Evolutionary conservation across 768 basidiomycete genomes (phyloP), one percentile per base, ranked within the genome.

Genomic region (Boletus vinaceobasis): DNA sequence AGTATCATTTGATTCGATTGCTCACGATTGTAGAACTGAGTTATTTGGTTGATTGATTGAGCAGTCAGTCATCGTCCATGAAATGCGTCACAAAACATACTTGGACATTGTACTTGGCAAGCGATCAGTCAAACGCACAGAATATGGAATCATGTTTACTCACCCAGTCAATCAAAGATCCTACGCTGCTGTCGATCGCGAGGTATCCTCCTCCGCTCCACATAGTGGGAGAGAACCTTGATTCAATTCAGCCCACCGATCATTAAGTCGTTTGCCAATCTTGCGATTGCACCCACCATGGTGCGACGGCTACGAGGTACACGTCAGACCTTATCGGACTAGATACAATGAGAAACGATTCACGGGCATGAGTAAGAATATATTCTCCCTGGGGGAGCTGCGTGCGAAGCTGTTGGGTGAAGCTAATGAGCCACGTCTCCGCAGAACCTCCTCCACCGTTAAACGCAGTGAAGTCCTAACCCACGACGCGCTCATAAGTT

Each of bases 91-190:
- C 2, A 14, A 8, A 31, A 52, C 64, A 27, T 51, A 76, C 73
- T 64, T 78, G 77, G 42, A 79, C 61, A 49, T 79, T 79, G 39
- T 66, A 66, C 64, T 66, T 13, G 1, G 45, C 11, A 3, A 9
- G 10, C 1, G 13, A 52, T 65, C 52, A 52, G 43, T 10, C n/a
- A 23, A 21, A 17, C 1, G 15, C 11, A 21, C 0, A 9, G 10
- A 8, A 44, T 2, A 17, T 10, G 5, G 32, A 5, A n/a, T 19
- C 3, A 13, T 3, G 4, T 14, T 36, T 33, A 56, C 64, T 55
- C 35, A 76, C 74, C 77, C 76, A 78, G 52, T 79, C 78, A 50
- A 79, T 79, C 43, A 77, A 48, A 43, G 65, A 71, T 19, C 78
- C 78, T 4, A 78, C 79, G 15, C 63, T 62, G 39, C 37, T 0